Conservation (phyloP, 2,329 filamentous ascomycete genomes). For the Periconia sp. region DNA sequence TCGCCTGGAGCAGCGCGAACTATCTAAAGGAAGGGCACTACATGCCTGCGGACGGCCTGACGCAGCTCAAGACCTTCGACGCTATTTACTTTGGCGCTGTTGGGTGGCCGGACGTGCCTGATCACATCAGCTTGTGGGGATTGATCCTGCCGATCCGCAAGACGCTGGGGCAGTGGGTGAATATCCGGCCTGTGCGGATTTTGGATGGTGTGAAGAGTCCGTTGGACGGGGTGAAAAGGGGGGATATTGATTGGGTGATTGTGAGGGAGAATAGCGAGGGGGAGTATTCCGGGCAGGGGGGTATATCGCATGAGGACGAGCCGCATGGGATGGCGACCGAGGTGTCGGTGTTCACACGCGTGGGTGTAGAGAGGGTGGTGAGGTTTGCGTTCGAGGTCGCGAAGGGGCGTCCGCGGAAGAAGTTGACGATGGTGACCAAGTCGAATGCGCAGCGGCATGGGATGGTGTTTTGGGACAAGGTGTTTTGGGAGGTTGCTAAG, state of each 20-base stretch:
- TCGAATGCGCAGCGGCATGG: slow-evolving; percentile 8
- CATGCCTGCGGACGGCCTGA: slow-evolving; percentile 5
- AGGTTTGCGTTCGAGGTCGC: slow-evolving; percentile 6
- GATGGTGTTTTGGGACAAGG: slow-evolving; percentile 8
- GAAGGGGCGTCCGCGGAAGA: slow-evolving; percentile 3
- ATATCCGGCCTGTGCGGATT: slow-evolving; percentile 3
- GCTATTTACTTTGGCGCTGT: slow-evolving; percentile 13
- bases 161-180: slow-evolving; percentile 8
- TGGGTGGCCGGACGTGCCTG: slow-evolving; percentile 6
- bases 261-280: slow-evolving; percentile 13
- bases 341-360: slow-evolving; percentile 6
- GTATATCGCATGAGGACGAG: slow-evolving; percentile 3
- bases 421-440: slow-evolving; percentile 11
- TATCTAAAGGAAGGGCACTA: slow-evolving; percentile 5
- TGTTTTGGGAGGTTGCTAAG: neutral
- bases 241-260: slow-evolving; percentile 8
- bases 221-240: neutral
- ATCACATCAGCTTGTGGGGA: slow-evolving; percentile 8
- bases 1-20: slow-evolving; percentile 8
- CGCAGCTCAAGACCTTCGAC: slow-evolving; percentile 3
- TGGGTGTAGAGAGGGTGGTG: slow-evolving; percentile 4
- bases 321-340: slow-evolving; percentile 3
- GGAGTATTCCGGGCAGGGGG: slow-evolving; percentile 6
- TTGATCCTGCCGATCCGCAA: slow-evolving; percentile 8
- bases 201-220: slow-evolving; percentile 3